These are phyloP conservation scores for Glonium stellatum DNA, from an alignment of 495 filamentous ascomycete species.

Conservation along the genomic window DNA sequence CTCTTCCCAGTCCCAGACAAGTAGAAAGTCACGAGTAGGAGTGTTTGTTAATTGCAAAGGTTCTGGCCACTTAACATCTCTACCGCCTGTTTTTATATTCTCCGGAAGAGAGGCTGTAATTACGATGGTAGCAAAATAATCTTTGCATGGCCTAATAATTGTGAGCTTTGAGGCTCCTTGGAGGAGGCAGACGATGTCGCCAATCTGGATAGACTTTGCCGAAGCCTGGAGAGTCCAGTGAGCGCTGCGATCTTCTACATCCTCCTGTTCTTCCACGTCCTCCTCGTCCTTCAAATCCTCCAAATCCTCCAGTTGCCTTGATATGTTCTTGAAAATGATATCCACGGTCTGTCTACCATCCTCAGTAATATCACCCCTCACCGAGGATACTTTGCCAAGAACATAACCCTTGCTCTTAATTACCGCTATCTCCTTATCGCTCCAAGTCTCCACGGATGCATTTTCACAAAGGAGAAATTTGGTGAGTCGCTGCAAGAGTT, in stretches of 20 bases:
- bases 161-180: constrained; percentile 28
- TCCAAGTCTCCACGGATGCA: constrained; percentile 22
- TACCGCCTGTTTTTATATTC: neutral
- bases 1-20: constrained; percentile 23
- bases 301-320: constrained; percentile 4
- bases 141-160: constrained; percentile 25
- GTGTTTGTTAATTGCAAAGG: constrained; percentile 8
- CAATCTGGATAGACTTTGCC: constrained; percentile 22
- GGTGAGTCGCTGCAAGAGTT: constrained; percentile 20
- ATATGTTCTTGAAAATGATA: constrained; percentile 25
- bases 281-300: too few species aligned
- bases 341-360: constrained; percentile 20
- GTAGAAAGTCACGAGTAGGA: constrained; percentile 21
- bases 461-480: constrained; percentile 21
- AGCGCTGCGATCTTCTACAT: neutral
- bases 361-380: neutral
- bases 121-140: constrained; percentile 27
- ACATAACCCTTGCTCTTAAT: constrained; percentile 26
- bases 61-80: neutral
- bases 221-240: constrained; percentile 28
- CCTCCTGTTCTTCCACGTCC: constrained; percentile 5
- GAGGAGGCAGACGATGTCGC: constrained; percentile 32
- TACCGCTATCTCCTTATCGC: constrained; percentile 16
- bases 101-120: constrained; percentile 22
- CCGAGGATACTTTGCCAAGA: constrained; percentile 2